Evolutionary conservation across 495 filamentous ascomycete species (phyloP), one percentile per base, ranked within the genome.

Genomic region (Rhypophila decipiens): DNA sequence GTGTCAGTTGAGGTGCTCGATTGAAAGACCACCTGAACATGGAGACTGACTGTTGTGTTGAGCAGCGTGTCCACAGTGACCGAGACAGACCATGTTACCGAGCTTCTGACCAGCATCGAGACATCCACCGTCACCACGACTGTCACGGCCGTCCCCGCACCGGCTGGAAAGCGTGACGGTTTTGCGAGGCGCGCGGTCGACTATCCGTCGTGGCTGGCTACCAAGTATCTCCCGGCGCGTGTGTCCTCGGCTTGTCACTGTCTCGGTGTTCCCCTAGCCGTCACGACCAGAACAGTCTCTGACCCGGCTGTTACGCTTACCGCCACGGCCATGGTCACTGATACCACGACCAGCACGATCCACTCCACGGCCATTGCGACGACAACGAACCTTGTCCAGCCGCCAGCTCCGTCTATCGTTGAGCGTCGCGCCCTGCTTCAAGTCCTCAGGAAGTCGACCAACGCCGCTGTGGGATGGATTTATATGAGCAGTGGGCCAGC

Each of bases 231-330:
- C 17, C 13, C 24, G 9, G n/a, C 11, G 4, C 39, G 42, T 24
- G 34, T 50, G n/a, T 50, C 47, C 13, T 38, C 41, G 35, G 47
- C 47, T 34, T 50, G 47, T 41, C 17, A 17, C 21, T 50, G 47
- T 41, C 47, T 50, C 39, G 36, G 47, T 21, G 15, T 50, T 8
- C 21, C 47, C 33, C 47, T 27, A 5, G 20, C 47, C 13, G 34
- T 39, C 2, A 24, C 34, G 21, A 50, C 47, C 12, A 24, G 34
- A 9, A 50, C 47, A n/a, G 21, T 21, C 1, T 43, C 53, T 17
- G 45, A 45, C 33, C 39, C 49, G 21, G 12, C 39, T 1, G 21
- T 19, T 2, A 44, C 41, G 8, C 15, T 21, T 2, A 50, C 45
- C 45, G 23, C 33, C 36, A 39, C 35, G 2, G 36, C 45, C 2